Evolutionary conservation across 371 early-diverging fungal genomes (phyloP).

Genomic region (Cokeromyces recurvatus): DNA sequence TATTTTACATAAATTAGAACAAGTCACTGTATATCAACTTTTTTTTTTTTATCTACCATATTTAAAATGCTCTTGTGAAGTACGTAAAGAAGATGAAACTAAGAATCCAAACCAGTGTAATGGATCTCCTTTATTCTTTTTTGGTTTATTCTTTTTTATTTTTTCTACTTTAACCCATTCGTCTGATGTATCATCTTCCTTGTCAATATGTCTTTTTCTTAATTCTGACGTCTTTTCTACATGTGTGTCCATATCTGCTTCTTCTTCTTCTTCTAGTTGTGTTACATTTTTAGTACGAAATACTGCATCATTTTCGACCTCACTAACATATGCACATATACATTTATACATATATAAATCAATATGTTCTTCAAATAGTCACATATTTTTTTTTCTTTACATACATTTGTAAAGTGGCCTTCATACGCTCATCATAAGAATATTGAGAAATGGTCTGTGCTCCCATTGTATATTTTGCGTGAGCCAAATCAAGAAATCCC

Average conservation of each 20-base stretch:
- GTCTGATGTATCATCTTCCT: slow-evolving; percentile 9
- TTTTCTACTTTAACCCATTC: slow-evolving; percentile 12
- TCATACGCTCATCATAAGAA: slow-evolving; percentile 55
- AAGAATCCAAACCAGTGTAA: slow-evolving; percentile 65
- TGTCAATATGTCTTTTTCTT: slow-evolving; percentile 10
- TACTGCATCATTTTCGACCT: slow-evolving; percentile 4
- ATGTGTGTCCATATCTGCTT: slow-evolving; percentile 5
- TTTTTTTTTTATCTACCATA: slow-evolving; percentile 35
- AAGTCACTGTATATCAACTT: too few species aligned
- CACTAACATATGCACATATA: neutral
- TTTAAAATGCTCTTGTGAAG: slow-evolving; percentile 48
- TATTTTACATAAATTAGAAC: neutral
- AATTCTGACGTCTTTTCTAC: slow-evolving; percentile 3
- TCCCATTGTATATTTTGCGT: slow-evolving; percentile 57
- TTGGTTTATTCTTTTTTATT: slow-evolving; percentile 10
- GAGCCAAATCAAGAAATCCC: slow-evolving; percentile 48
- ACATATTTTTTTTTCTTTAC: too few species aligned
- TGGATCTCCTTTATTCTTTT: slow-evolving; percentile 41
- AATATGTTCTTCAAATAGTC: too few species aligned
- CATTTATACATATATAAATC: neutral
- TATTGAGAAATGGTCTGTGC: slow-evolving; percentile 34
- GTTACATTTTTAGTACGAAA: neutral
- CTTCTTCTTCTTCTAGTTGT: neutral
- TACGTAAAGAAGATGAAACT: slow-evolving; percentile 52
- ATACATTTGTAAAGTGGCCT: slow-evolving; percentile 39